Evolutionary conservation across 2,329 filamentous ascomycete genomes (phyloP).

Genomic region (Hymenoscyphus scutula): DNA sequence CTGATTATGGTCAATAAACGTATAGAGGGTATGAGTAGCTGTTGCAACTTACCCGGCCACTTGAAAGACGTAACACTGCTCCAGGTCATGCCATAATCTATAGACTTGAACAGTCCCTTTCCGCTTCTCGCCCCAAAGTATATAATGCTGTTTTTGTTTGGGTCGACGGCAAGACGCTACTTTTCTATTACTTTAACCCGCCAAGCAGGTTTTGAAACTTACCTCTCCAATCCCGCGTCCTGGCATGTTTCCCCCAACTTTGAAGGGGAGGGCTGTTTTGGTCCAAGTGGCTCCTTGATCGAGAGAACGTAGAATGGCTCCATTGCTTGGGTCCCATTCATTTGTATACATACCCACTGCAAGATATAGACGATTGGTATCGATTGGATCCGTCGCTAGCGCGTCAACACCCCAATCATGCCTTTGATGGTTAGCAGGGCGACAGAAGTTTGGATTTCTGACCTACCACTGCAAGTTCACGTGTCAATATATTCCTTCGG

Average conservation of each 20-base stretch:
- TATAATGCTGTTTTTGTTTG: constrained; percentile 53
- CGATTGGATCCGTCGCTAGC: constrained; percentile 53
- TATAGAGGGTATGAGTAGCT: constrained; percentile 30
- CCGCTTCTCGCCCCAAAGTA: constrained; percentile 59
- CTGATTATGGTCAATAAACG: constrained; percentile 33
- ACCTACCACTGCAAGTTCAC: background rate
- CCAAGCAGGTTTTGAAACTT: background rate
- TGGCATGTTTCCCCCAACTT: constrained; percentile 61
- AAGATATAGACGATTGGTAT: constrained; percentile 51
- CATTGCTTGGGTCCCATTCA: constrained; percentile 55
- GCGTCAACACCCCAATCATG: constrained; percentile 57
- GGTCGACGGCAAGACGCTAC: constrained; percentile 52
- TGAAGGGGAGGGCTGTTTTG: constrained; percentile 51
- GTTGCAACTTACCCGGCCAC: constrained; percentile 44
- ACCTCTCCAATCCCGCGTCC: constrained; percentile 56
- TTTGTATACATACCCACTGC: constrained; percentile 60
- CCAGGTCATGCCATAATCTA: constrained; percentile 54
- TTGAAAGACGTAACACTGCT: constrained; percentile 51
- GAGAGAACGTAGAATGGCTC: constrained; percentile 52
- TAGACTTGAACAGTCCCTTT: constrained; percentile 58
- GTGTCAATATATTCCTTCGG: background rate
- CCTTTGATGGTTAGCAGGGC: constrained; percentile 36
- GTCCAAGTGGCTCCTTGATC: constrained; percentile 54
- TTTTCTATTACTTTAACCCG: constrained; percentile 23
- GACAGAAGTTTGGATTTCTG: background rate